Conservation (phyloP, 1,139 yeast species). For the Yamadazyma jaroonii region DNA sequence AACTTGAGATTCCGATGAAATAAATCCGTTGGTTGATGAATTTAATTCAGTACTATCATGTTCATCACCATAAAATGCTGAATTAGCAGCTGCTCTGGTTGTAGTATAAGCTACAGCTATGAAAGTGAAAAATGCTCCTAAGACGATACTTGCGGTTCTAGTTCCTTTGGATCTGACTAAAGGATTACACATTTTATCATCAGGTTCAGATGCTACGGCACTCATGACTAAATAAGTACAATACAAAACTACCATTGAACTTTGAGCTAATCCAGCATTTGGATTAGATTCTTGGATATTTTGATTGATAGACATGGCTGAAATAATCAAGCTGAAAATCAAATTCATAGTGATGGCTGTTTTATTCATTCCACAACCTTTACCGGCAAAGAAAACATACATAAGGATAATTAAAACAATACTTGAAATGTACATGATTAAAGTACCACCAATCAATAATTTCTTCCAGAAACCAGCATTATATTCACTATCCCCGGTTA, state of each 20-base stretch:
- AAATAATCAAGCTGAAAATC: constrained; percentile 58
- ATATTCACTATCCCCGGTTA: constrained; percentile 52
- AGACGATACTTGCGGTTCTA: constrained; percentile 78
- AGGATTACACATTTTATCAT: constrained; percentile 89
- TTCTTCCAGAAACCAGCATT: constrained; percentile 70
- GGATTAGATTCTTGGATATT: constrained; percentile 89
- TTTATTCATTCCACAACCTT: constrained; percentile 90
- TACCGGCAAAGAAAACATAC: constrained; percentile 79
- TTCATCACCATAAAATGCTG: constrained; percentile 52
- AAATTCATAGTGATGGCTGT: constrained; percentile 81
- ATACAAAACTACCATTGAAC: constrained; percentile 93
- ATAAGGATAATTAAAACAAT: constrained; percentile 70
- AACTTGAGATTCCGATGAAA: constrained; percentile 48
- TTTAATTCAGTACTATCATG: constrained; percentile 20
- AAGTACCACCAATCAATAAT: constrained; percentile 81
- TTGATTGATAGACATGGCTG: constrained; percentile 75
- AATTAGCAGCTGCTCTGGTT: constrained; percentile 86
- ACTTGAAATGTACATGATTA: constrained; percentile 76
- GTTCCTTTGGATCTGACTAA: constrained; percentile 86
- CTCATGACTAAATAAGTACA: constrained; percentile 90
- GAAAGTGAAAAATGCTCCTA: constrained; percentile 93
- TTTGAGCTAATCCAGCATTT: constrained; percentile 93
- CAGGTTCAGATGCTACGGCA: constrained; percentile 97
- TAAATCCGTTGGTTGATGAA: constrained; percentile 14
- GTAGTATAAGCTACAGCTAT: constrained; percentile 96